These are phyloP conservation scores for Penicillium paradoxum DNA, from an alignment of 495 filamentous ascomycete species.

Conservation along the genomic window DNA sequence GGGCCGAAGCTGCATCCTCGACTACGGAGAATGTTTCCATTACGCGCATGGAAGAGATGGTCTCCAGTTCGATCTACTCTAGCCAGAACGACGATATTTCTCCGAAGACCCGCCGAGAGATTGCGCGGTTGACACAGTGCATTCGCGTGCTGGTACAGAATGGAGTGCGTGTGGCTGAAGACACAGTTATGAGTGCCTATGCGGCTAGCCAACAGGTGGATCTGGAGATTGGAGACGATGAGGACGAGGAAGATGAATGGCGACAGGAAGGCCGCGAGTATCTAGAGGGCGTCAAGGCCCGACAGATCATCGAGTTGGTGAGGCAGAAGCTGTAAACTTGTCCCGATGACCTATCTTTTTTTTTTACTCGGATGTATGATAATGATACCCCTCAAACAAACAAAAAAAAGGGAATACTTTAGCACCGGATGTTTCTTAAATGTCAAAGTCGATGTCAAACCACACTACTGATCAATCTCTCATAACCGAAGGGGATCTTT, in stretches of 20 bases:
- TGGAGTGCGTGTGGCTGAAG: conserved; percentile 85
- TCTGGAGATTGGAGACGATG: conserved; percentile 49
- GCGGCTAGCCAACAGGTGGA: conserved; percentile 71
- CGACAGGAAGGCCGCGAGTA: conserved; percentile 50
- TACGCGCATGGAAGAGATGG: conserved; percentile 78
- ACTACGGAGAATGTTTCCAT: conserved; percentile 54
- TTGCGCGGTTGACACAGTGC: conserved; percentile 72
- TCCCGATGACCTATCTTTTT: background rate
- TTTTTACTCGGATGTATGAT: conserved; percentile 7
- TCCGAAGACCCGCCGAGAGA: conserved; percentile 74
- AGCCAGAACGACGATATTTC: conserved; percentile 84
- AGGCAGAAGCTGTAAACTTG: conserved; percentile 9
- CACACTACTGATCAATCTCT: background rate
- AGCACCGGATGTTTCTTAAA: background rate
- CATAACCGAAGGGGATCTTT: background rate
- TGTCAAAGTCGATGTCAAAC: background rate
- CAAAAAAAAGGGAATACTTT: conserved; percentile 1
- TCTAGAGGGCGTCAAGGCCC: conserved; percentile 67
- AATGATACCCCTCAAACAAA: conserved; percentile 15
- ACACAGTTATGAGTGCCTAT: conserved; percentile 79
- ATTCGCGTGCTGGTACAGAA: conserved; percentile 74
- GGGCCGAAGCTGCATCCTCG: conserved; percentile 47
- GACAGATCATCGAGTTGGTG: conserved; percentile 56
- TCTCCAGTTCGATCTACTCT: conserved; percentile 71
- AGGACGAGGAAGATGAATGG: conserved; percentile 36